phyloP scores from a whole-genome alignment of 108 stramenopile species.

The Hondaea fermentalgiana region DNA sequence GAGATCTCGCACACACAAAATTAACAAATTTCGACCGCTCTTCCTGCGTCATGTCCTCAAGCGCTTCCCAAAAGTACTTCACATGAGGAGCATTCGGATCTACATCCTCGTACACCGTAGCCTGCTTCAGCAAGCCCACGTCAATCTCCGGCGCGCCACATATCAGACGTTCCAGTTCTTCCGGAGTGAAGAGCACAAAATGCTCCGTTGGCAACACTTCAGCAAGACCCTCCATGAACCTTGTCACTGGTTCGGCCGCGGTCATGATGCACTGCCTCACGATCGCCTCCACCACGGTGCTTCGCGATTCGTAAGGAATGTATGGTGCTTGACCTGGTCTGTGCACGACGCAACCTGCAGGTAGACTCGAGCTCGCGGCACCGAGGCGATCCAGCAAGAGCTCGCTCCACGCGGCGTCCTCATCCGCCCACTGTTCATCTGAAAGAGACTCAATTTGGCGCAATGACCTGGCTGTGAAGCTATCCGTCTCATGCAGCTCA shows the following conservation, averaged over 20 bases:
- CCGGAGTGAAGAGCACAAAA: slow-evolving; percentile 47
- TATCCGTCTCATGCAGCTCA: neutral
- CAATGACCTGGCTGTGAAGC: neutral
- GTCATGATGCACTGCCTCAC: neutral
- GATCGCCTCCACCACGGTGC: neutral
- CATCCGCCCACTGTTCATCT: neutral
- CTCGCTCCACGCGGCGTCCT: slow-evolving; percentile 1
- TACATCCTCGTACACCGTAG: slow-evolving; percentile 48
- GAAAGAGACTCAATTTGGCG: neutral
- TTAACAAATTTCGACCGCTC: slow-evolving; percentile 79
- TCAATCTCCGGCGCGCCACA: slow-evolving; percentile 50
- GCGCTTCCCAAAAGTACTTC: slow-evolving; percentile 40
- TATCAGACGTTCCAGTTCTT: slow-evolving; percentile 46
- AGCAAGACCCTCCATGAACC: slow-evolving; percentile 43
- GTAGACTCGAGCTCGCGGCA: neutral
- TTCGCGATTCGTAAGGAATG: neutral
- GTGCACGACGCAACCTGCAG: neutral
- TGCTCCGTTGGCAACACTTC: slow-evolving; percentile 42
- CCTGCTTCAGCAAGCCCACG: slow-evolving; percentile 36
- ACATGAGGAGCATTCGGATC: slow-evolving; percentile 31
- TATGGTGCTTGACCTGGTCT: neutral
- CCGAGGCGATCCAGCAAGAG: neutral
- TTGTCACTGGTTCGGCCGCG: neutral
- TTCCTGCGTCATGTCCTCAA: slow-evolving; percentile 65
- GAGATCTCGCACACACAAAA: slow-evolving; percentile 92